Conservation (phyloP, 1,139 yeast genomes). For the Candida tropicalis region DNA sequence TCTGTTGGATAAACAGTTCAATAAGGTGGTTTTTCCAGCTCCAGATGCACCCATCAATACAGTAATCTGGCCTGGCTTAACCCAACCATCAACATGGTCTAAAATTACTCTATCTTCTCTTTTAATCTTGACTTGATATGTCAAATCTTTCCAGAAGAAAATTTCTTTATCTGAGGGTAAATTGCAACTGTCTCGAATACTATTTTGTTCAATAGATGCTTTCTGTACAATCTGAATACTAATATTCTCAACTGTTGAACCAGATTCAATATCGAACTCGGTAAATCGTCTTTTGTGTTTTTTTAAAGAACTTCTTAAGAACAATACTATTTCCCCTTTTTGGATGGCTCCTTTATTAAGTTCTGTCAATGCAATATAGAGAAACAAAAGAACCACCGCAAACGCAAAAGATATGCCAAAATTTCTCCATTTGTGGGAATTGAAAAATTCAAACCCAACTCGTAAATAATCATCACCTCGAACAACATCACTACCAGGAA, state of each 20-base stretch:
- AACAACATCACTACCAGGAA: constrained; percentile 56
- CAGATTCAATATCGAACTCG: constrained; percentile 10
- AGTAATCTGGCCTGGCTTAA: constrained; percentile 35
- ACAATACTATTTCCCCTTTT: constrained; percentile 80
- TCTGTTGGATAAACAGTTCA: constrained; percentile 36
- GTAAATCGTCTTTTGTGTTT: constrained; percentile 6
- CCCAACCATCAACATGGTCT: constrained; percentile 71
- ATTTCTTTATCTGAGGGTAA: constrained; percentile 49
- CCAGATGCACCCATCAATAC: constrained; percentile 38
- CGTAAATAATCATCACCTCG: constrained; percentile 60
- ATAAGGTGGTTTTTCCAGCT: constrained; percentile 38
- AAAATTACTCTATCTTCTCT: constrained; percentile 61
- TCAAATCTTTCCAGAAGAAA: constrained; percentile 80
- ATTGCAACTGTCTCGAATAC: constrained; percentile 11
- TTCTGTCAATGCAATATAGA: constrained; percentile 63
- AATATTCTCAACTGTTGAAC: too few relatives aligned
- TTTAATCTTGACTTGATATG: constrained; percentile 72
- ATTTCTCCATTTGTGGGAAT: constrained; percentile 80
- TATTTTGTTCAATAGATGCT: constrained; percentile 28
- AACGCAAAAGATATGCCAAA: constrained; percentile 70
- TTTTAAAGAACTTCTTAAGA: constrained; percentile 25
- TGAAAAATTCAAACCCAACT: constrained; percentile 49
- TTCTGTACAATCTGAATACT: too few relatives aligned
- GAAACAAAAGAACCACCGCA: constrained; percentile 51
- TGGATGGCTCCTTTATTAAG: constrained; percentile 74